Evolutionary conservation across 1,139 yeast genomes (phyloP).

Genomic region (Suhomyces terraborum): DNA sequence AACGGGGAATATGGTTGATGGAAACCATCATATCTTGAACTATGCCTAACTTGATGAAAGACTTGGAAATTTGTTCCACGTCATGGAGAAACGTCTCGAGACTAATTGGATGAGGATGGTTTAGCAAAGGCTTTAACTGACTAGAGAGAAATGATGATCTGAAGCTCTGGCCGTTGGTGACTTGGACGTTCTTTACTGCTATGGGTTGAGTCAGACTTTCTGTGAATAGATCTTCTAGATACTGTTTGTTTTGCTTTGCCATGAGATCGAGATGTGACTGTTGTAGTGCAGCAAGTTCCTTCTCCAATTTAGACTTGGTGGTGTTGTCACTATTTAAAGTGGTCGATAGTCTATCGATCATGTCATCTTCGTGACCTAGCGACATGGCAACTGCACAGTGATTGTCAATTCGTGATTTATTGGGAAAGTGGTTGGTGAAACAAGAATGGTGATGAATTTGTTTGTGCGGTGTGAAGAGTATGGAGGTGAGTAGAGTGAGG

Average conservation of each 20-base stretch:
- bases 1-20: conserved; percentile 38
- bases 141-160: conserved; percentile 52
- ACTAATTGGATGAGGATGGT: conserved; percentile 29
- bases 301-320: conserved; percentile 27
- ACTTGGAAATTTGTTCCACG: conserved; percentile 46
- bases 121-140: conserved; percentile 58
- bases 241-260: conserved; percentile 41
- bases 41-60: conserved; percentile 45
- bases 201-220: conserved; percentile 49
- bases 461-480: neutral
- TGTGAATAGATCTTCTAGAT: conserved; percentile 44
- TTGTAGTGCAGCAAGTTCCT: conserved; percentile 31
- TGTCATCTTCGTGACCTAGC: conserved; percentile 30
- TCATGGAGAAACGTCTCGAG: conserved; percentile 38
- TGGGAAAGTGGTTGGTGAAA: no score
- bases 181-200: conserved; percentile 48
- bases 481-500: neutral
- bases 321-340: conserved; percentile 12
- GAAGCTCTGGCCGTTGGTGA: conserved; percentile 55
- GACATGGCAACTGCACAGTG: conserved; percentile 23
- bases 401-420: no score
- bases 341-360: conserved; percentile 30
- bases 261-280: conserved; percentile 36
- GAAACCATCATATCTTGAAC: conserved; percentile 47
- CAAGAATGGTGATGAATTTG: no score